Evolutionary conservation across 2,329 filamentous ascomycete species (phyloP), one percentile per base, ranked within the genome.

Genomic region (Mariannaea sp.): DNA sequence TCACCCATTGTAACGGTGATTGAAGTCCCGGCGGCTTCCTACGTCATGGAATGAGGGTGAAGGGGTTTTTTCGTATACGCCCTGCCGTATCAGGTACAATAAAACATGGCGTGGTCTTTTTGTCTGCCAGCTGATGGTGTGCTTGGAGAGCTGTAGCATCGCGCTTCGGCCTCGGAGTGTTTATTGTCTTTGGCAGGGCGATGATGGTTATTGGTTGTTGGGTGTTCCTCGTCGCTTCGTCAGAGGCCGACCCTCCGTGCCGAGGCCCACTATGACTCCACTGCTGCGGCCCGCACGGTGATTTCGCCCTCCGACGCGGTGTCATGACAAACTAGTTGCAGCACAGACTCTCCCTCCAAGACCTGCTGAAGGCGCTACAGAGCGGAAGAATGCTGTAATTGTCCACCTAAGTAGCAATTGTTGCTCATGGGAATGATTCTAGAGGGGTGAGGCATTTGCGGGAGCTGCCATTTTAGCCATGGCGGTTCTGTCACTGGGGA

Each of bases 251-350:
- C 33, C 16, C 52, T 61, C 55, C 55, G 61, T 57, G 59, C 55
- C 53, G 57, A 55, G 61, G 57, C 26, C 47, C 53, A 16, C 26
- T 36, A 7, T 3, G 9, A 46, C 8, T 41, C 57, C 55, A 46
- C 48, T 14, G 30, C 39, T 54, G 58, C 47, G 49, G 45, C 45
- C 49, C 35, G 49, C 49, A 56, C 61, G 59, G 61, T 53, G 51
- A 38, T 56, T n/a, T 55, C 55, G 54, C 54, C 41, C 55, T 51
- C 61, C 61, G 61, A 64, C 40, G 24, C 50, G 44, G 36, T 29
- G 42, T 14, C 9, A 45, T 32, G 42, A 19, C 16, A 45, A 12
- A 29, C n/a, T 29, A 29, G 13, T 13, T 32, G 29, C 5, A 32
- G 13, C 29, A 32, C 29, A 32, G 9, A 6, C 13, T 32, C 12